These are phyloP conservation scores for Streptanthus diversifolius DNA, from an alignment of 345 rosid genomes.

Conservation along the genomic window DNA sequence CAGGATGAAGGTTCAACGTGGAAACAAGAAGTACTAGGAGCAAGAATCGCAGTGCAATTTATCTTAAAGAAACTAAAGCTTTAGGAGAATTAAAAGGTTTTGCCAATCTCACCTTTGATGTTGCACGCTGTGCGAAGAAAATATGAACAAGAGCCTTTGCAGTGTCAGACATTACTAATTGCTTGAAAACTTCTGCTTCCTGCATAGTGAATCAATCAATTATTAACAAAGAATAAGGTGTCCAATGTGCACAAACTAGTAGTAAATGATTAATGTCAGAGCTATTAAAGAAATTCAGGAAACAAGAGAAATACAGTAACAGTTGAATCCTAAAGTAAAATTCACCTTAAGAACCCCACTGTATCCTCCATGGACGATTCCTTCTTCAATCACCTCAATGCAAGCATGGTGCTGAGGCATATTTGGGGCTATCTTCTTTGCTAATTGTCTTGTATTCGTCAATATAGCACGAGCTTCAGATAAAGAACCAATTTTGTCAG, in stretches of 20 bases:
- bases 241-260: not conserved
- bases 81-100: not conserved
- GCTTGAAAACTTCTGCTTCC: conserved; percentile 81
- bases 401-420: conserved; percentile 87
- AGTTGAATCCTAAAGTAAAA: not conserved
- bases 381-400: conserved; percentile 91
- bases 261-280: not conserved
- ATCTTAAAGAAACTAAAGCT: not conserved
- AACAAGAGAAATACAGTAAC: not conserved
- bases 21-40: not conserved
- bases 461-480: conserved; percentile 71
- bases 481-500: conserved; percentile 83
- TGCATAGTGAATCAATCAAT: conserved; percentile 38
- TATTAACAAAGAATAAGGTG: not conserved
- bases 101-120: conserved; percentile 59
- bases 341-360: conserved; percentile 79
- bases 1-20: conserved; percentile 4
- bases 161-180: conserved; percentile 67
- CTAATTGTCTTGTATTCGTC: conserved; percentile 57
- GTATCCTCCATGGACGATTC: conserved; percentile 89
- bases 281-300: not conserved
- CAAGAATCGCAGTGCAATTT: not conserved
- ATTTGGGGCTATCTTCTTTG: conserved; percentile 75
- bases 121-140: conserved; percentile 82
- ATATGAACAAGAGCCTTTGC: conserved; percentile 82